Evolutionary conservation across 345 rosid species (phyloP).

Genomic region (Arabidopsis arenosa): DNA sequence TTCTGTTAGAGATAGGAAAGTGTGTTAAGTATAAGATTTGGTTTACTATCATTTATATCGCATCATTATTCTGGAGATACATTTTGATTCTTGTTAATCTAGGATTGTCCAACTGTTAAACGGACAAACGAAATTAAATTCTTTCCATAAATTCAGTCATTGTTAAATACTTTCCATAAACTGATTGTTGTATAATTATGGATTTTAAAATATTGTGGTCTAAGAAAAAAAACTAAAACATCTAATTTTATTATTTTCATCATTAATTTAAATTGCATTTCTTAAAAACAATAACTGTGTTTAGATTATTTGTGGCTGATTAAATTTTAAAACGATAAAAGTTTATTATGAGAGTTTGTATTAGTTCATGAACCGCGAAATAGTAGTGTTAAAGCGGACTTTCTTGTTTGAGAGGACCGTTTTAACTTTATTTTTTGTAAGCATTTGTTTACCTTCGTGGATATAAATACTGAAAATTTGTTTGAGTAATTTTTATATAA

Average conservation of each 20-base stretch:
- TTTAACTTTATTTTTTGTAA: too few relatives aligned
- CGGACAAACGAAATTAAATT: conserved; percentile 14
- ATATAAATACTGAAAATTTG: too few relatives aligned
- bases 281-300: neutral
- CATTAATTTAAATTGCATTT: too few relatives aligned
- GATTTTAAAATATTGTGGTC: neutral
- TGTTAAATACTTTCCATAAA: conserved; percentile 21
- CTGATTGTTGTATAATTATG: neutral
- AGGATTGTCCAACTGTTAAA: conserved; percentile 15
- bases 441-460: too few relatives aligned
- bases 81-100: conserved; percentile 38
- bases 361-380: too few relatives aligned
- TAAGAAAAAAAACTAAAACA: neutral
- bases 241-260: neutral
- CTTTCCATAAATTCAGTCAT: conserved; percentile 16
- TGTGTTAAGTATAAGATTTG: conserved; percentile 40
- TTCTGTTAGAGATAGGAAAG: conserved; percentile 16
- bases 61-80: conserved; percentile 35
- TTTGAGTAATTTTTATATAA: too few relatives aligned
- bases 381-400: too few relatives aligned
- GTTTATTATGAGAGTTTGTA: too few relatives aligned
- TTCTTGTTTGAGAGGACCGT: too few relatives aligned
- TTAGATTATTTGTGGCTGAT: neutral
- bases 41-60: conserved; percentile 24
- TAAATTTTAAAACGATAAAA: too few relatives aligned